Evolutionary conservation across 208 protist species (phyloP).

Genomic region (Crithidia sp.): DNA sequence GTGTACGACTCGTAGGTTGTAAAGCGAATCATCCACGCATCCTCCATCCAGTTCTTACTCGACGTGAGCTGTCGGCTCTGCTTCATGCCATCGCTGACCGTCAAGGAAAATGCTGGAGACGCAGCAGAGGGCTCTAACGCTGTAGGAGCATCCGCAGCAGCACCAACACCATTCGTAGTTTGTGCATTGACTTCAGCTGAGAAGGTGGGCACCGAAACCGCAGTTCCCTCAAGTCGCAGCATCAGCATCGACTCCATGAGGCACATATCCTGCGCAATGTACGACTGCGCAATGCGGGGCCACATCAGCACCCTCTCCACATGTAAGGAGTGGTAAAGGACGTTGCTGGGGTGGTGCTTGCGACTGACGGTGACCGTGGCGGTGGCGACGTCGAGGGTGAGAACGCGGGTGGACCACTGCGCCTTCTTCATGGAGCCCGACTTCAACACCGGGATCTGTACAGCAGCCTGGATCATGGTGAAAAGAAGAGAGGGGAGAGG

Average conservation of each 20-base stretch:
- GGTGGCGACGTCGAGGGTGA: conserved; percentile 8
- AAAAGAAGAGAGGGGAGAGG: background rate
- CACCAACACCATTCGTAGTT: background rate
- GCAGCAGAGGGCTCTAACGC: background rate
- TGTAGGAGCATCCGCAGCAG: no score
- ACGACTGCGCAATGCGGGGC: background rate
- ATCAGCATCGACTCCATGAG: background rate
- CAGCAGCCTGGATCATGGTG: background rate
- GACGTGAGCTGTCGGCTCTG: conserved; percentile 3
- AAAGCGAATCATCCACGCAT: conserved; percentile 1
- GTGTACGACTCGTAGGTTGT: conserved; percentile 11
- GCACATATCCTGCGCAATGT: background rate
- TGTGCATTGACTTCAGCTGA: background rate
- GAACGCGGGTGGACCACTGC: conserved; percentile 6
- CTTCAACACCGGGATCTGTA: conserved; percentile 13
- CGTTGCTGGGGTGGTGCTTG: conserved; percentile 13
- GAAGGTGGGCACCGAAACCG: background rate
- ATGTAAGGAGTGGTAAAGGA: conserved; percentile 10
- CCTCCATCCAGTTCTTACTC: conserved; percentile 5
- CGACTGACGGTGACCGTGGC: conserved; percentile 13
- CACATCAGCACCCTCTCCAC: conserved; percentile 2
- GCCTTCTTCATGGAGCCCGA: background rate
- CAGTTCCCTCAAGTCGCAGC: background rate
- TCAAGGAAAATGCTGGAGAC: background rate
- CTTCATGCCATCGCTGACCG: background rate